Evolutionary conservation across 192 early-diverging fungal genomes (phyloP), one percentile per base, ranked within the genome.

Genomic region (Glomus cerebriforme): DNA sequence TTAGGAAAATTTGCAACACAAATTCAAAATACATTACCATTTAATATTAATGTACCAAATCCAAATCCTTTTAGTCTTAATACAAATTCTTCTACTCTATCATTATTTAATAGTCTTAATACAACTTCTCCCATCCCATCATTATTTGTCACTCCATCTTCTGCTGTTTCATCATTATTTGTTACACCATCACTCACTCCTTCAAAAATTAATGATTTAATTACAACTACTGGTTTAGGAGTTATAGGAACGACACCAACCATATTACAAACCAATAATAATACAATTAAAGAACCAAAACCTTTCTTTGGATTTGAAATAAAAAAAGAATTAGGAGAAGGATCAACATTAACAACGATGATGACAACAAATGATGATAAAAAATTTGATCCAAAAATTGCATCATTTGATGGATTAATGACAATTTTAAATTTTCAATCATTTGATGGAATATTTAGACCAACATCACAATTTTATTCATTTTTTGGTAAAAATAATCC

Each of bases 401-500:
- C 17, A 22, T 49, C 39, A 54, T 24, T 77, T 37, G 63, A 77
- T 47, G 63, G 19, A n/a, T 32, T 77, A 7, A 66, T 43, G 15
- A 37, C 1, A 7, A 66, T 67, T 66, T 66, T 77, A 27, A 47
- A 27, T 17, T 77, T 77, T 2, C 63, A 77, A 77, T 66, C 75
- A n/a, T 77, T 66, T 77, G 75, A 77, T 77, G 63, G 75, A 66
- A 63, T 32, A 31, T 66, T 77, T 47, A 29, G 15, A 49, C 62
- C 63, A 29, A 47, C 24, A 3, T 27, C 15, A 1, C 31, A 66
- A 35, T 45, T 77, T 63, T 77, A 35, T 45, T 19, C 31, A 66
- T 66, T 63, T 77, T 77, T 75, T 26, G 9, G 2, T 34, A 12
- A 75, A 31, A 49, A 12, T 66, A 5, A 24, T 62, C 22, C 9